A percentile compares a stretch with the other conserved stretches of the same genome.
phyloP scores from a whole-genome alignment of 352 stramenopile species.

The Pythium chondricola region DNA sequence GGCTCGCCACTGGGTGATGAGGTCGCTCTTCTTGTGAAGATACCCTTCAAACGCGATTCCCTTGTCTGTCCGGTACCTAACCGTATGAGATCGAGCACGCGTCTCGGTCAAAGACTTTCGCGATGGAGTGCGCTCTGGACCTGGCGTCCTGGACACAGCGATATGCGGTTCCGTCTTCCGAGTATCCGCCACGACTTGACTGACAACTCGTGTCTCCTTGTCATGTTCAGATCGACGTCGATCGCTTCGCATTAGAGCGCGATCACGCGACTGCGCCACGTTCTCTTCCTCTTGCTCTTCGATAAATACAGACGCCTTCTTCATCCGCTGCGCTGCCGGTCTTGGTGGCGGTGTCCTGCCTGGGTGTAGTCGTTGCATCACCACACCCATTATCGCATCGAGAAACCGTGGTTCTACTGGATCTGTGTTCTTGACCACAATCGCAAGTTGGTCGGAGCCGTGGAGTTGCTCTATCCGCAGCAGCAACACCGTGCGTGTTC shows the following conservation, averaged over 20 bases:
- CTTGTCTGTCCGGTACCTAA: slow-evolving; percentile 56
- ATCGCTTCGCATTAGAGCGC: background rate
- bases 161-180: background rate
- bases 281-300: slow-evolving; percentile 29
- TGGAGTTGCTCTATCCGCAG: slow-evolving; percentile 62
- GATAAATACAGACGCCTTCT: slow-evolving; percentile 50
- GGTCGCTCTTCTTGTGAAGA: slow-evolving; percentile 77
- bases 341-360: slow-evolving; percentile 32
- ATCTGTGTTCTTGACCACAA: slow-evolving; percentile 67
- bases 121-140: background rate
- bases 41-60: slow-evolving; percentile 83
- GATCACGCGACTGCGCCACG: no score
- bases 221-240: background rate
- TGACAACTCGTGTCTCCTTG: background rate
- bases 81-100: slow-evolving; percentile 41
- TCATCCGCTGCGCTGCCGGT: slow-evolving; percentile 21
- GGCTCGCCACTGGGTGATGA: slow-evolving; percentile 62
- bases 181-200: background rate
- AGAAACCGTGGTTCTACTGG: slow-evolving; percentile 42
- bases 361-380: slow-evolving; percentile 65
- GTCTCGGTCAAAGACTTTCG: background rate
- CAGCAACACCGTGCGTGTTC: slow-evolving; percentile 10
- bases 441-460: slow-evolving; percentile 56
- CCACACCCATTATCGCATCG: slow-evolving; percentile 37
- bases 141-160: no score